Percentiles rank a stretch among this genome's conserved stretches.
phyloP scores from a whole-genome alignment of 805 yeast species.

The Saccharomycopsis microspora region DNA sequence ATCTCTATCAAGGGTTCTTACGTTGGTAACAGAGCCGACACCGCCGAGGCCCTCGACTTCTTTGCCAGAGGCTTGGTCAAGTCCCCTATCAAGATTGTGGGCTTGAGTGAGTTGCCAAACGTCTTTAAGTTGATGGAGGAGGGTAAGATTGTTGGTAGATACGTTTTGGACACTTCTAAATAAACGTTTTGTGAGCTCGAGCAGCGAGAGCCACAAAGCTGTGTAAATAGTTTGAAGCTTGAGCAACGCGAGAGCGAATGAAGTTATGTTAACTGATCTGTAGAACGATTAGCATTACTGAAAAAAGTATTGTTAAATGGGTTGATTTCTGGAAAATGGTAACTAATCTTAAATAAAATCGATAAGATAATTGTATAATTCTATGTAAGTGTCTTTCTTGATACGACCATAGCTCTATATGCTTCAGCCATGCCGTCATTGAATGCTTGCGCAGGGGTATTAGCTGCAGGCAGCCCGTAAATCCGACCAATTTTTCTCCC shows the following conservation, averaged over 20 bases:
- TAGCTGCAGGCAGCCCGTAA: too few species aligned
- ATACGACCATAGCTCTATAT: too few species aligned
- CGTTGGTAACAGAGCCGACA: constrained; percentile 84
- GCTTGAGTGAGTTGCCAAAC: constrained; percentile 56
- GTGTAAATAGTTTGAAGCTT: neutral
- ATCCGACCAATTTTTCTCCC: too few species aligned
- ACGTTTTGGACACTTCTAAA: constrained; percentile 54
- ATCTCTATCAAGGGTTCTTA: constrained; percentile 69
- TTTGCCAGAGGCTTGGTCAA: constrained; percentile 59
- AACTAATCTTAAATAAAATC: too few species aligned
- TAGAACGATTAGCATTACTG: neutral
- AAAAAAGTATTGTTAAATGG: neutral
- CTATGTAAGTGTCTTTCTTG: too few species aligned
- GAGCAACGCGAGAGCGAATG: neutral
- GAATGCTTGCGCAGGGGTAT: too few species aligned
- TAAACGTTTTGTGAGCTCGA: neutral
- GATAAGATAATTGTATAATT: too few species aligned
- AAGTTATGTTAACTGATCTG: neutral
- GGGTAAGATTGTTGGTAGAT: constrained; percentile 82
- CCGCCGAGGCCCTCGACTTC: constrained; percentile 72
- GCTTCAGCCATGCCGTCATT: too few species aligned
- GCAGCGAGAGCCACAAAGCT: neutral
- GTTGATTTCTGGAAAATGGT: neutral
- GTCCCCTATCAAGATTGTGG: constrained; percentile 67
- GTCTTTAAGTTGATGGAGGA: constrained; percentile 71